These are phyloP conservation scores for Pestalotiopsis sp. DNA, from an alignment of 2,329 filamentous ascomycete genomes.

Conservation along the genomic window DNA sequence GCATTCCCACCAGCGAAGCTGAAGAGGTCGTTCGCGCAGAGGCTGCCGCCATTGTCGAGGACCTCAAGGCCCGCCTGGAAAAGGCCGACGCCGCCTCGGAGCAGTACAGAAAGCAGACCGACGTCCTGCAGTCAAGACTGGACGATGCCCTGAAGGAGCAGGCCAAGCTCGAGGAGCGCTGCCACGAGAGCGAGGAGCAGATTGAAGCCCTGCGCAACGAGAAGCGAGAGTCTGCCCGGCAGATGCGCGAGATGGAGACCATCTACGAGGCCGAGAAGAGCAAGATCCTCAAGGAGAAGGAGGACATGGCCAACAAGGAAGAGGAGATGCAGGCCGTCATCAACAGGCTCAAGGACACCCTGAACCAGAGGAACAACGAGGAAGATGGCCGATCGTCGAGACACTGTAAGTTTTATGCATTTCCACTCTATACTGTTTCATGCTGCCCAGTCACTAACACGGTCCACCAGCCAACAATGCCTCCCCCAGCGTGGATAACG, in stretches of 20 bases:
- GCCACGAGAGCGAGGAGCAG: constrained; percentile 84
- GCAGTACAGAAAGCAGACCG: constrained; percentile 79
- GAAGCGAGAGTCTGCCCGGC: constrained; percentile 78
- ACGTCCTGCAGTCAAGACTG: constrained; percentile 81
- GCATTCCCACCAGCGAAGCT: constrained; percentile 45
- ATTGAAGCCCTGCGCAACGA: constrained; percentile 81
- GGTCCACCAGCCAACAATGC: constrained; percentile 52
- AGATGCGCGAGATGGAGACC: constrained; percentile 87
- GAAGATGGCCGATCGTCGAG: constrained; percentile 61
- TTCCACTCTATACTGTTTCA: not conserved
- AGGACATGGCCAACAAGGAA: constrained; percentile 80
- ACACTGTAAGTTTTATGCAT: constrained; percentile 47
- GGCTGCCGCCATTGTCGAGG: constrained; percentile 76
- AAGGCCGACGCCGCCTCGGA: constrained; percentile 79
- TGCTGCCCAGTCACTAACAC: constrained; percentile 17
- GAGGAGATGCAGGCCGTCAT: constrained; percentile 91
- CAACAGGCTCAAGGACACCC: constrained; percentile 85
- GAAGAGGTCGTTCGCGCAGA: constrained; percentile 79
- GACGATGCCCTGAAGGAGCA: constrained; percentile 86
- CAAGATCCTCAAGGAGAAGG: constrained; percentile 87
- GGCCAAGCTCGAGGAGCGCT: constrained; percentile 80
- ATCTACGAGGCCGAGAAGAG: constrained; percentile 91
- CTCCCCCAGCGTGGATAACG: constrained; percentile 68
- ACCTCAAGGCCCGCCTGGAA: constrained; percentile 79
- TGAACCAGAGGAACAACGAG: constrained; percentile 68